phyloP scores from a whole-genome alignment of 2,329 filamentous ascomycete genomes.

The Aspergillus novoparasiticus region DNA sequence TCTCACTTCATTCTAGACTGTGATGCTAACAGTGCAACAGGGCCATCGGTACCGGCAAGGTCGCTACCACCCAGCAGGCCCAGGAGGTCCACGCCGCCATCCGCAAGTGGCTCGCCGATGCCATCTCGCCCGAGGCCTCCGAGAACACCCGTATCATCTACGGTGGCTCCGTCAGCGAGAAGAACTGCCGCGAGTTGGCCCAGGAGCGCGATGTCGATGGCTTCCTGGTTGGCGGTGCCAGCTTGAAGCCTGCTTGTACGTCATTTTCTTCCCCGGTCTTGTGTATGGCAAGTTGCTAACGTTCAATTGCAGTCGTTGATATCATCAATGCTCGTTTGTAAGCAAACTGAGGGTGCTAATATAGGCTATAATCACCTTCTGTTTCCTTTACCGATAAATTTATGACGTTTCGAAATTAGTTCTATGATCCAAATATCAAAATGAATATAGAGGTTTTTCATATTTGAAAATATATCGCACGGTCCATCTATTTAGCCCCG shows the following conservation, averaged over 20 bases:
- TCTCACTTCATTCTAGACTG: neutral
- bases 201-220: constrained; percentile 96
- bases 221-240: constrained; percentile 94
- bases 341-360: constrained; percentile 16
- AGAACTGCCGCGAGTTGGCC: constrained; percentile 93
- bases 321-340: constrained; percentile 67
- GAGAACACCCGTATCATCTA: constrained; percentile 94
- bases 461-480: neutral
- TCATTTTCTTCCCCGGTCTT: constrained; percentile 15
- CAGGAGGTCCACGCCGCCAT: constrained; percentile 94
- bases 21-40: constrained; percentile 32
- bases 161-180: constrained; percentile 94
- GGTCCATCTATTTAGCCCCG: neutral
- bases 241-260: constrained; percentile 93
- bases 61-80: constrained; percentile 83
- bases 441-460: constrained; percentile 1
- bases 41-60: constrained; percentile 87
- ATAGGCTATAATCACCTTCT: neutral
- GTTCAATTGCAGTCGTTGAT: constrained; percentile 56
- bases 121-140: constrained; percentile 74
- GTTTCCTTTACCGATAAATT: neutral
- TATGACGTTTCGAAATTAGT: neutral
- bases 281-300: constrained; percentile 22
- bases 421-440: constrained; percentile 3
- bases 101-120: constrained; percentile 77